Percentiles rank a stretch among this genome's conserved stretches.
Conservation (phyloP, 2,329 filamentous ascomycete species). For the Mycosphaerella sp. region DNA sequence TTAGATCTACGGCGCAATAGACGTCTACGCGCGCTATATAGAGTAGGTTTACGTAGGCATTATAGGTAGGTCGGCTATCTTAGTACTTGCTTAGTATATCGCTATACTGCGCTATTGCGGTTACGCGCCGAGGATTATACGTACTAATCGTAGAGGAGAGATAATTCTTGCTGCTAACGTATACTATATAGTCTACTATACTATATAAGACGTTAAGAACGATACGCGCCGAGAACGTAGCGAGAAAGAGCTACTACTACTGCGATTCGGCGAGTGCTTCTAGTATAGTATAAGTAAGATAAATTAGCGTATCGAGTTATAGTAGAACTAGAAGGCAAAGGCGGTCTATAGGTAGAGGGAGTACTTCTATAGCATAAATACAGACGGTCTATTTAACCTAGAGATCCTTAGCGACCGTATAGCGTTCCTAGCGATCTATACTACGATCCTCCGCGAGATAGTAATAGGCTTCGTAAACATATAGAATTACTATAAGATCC, state of each 20-base stretch:
- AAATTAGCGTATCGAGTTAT: conserved; percentile 3
- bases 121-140: no score
- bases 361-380: neutral
- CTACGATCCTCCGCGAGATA: neutral
- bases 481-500: neutral
- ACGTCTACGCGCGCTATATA: neutral
- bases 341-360: neutral
- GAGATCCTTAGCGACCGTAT: neutral
- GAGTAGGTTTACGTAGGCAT: neutral
- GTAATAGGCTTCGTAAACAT: neutral
- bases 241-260: neutral
- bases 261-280: neutral
- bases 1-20: neutral
- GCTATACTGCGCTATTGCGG: neutral
- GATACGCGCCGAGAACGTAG: no score
- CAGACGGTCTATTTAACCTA: neutral
- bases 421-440: neutral
- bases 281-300: conserved; percentile 4
- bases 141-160: no score
- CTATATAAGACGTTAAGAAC: no score
- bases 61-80: neutral
- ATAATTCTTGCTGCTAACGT: no score
- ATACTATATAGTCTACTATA: no score
- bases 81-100: neutral
- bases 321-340: conserved; percentile 2